Percentiles rank a stretch among this genome's conserved stretches.
Evolutionary conservation across 208 protist species (phyloP).

Genomic region (Crithidia fasciculata): DNA sequence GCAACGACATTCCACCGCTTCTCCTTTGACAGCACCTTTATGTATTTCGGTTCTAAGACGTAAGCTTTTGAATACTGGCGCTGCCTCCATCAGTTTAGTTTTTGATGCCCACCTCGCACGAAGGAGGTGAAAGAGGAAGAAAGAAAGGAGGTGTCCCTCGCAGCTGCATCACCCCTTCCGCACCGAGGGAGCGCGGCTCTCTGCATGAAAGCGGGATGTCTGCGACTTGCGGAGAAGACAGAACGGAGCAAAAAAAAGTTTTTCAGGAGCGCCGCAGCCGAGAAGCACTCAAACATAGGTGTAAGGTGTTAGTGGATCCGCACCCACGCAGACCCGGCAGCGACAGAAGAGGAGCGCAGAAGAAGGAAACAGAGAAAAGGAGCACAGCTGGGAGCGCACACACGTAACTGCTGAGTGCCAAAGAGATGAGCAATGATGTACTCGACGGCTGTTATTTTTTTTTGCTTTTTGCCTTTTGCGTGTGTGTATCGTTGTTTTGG

Average conservation of each 20-base stretch:
- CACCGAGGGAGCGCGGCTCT: too few relatives aligned
- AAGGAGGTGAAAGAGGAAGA: conserved; percentile 15
- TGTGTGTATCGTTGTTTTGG: too few relatives aligned
- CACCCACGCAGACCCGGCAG: not conserved
- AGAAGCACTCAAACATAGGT: not conserved
- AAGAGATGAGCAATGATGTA: not conserved
- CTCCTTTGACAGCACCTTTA: conserved; percentile 1
- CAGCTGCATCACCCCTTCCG: too few relatives aligned
- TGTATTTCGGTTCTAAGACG: not conserved
- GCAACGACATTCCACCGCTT: conserved; percentile 2
- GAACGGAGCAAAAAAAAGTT: not conserved
- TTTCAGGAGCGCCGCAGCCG: not conserved
- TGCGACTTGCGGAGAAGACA: not conserved
- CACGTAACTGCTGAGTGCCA: not conserved
- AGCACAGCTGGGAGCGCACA: not conserved
- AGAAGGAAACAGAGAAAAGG: not conserved
- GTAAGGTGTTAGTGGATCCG: not conserved
- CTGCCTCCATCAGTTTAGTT: not conserved
- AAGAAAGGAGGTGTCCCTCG: conserved; percentile 9
- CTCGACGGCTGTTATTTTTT: too few relatives aligned
- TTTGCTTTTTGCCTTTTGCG: too few relatives aligned
- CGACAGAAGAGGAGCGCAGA: not conserved
- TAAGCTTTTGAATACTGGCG: conserved; percentile 7
- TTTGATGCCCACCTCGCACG: conserved; percentile 13
- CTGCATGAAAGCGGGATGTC: not conserved